Percentiles rank a stretch among this genome's conserved stretches.
phyloP scores from a whole-genome alignment of 208 protist species.

The Leishmania braziliensis region DNA sequence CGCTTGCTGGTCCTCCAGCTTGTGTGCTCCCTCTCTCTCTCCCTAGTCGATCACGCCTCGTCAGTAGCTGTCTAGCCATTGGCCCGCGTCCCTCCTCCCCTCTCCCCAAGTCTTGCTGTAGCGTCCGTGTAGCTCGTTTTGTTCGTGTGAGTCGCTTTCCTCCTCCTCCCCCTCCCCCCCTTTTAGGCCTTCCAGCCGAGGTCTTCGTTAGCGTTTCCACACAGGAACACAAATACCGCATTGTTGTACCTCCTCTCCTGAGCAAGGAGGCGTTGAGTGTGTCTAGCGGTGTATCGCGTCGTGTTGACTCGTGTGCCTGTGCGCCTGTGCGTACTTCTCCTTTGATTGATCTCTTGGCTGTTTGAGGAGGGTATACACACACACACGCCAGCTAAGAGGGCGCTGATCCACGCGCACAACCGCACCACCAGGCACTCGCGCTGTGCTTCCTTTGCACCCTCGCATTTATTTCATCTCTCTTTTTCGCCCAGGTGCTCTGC shows the following conservation, averaged over 20 bases:
- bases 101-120: neutral
- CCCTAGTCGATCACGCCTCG: too few species aligned
- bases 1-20: neutral
- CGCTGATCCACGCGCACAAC: neutral
- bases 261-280: neutral
- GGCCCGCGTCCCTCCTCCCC: neutral
- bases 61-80: neutral
- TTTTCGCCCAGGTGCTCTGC: neutral
- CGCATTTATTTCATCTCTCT: neutral
- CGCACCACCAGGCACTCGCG: neutral
- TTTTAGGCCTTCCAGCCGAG: neutral
- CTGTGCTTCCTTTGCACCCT: neutral
- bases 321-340: constrained; percentile 5
- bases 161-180: neutral
- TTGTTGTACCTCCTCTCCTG: neutral
- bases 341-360: neutral
- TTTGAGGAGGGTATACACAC: neutral
- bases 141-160: neutral
- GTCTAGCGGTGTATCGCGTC: neutral
- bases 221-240: neutral
- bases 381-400: neutral
- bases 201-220: too few species aligned
- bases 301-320: constrained; percentile 5
- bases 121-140: neutral
- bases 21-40: neutral